Evolutionary conservation across 2,329 filamentous ascomycete genomes (phyloP).

Genomic region (Arachnopeziza araneosa): DNA sequence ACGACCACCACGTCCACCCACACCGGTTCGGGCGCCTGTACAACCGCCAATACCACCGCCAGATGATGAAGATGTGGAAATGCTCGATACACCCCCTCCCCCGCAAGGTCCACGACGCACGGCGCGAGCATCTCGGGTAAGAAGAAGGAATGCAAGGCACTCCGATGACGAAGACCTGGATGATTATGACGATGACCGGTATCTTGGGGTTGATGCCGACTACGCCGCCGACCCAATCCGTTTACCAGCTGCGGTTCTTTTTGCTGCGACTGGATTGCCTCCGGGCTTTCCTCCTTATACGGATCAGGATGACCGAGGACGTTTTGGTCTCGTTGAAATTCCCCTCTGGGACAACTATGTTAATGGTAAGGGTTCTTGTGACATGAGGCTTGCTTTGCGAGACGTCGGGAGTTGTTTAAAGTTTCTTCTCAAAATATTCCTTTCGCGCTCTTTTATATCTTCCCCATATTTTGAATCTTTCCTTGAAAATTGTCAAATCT

Average conservation of each 20-base stretch:
- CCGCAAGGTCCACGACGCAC: too few species aligned
- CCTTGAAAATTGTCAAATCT: too few species aligned
- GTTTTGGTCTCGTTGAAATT: not conserved
- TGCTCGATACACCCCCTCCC: too few species aligned
- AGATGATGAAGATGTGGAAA: too few species aligned
- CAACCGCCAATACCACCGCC: too few species aligned
- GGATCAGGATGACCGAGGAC: not conserved
- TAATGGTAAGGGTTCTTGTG: not conserved
- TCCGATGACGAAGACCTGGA: not conserved
- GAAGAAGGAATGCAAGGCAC: not conserved
- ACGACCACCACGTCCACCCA: too few species aligned
- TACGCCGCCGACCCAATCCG: not conserved
- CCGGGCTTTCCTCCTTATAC: not conserved
- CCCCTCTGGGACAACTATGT: not conserved
- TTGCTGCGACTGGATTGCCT: not conserved
- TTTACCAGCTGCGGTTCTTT: not conserved
- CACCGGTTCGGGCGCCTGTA: too few species aligned
- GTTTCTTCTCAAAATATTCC: too few species aligned
- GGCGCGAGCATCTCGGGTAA: not conserved
- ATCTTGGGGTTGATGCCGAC: not conserved
- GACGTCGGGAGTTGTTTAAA: too few species aligned
- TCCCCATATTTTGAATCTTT: too few species aligned
- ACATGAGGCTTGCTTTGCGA: too few species aligned
- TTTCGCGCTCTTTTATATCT: too few species aligned
- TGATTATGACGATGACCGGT: not conserved